Evolutionary conservation across 192 early-diverging fungal genomes (phyloP), one percentile per base, ranked within the genome.

Genomic region (Umbelopsis vinacea): DNA sequence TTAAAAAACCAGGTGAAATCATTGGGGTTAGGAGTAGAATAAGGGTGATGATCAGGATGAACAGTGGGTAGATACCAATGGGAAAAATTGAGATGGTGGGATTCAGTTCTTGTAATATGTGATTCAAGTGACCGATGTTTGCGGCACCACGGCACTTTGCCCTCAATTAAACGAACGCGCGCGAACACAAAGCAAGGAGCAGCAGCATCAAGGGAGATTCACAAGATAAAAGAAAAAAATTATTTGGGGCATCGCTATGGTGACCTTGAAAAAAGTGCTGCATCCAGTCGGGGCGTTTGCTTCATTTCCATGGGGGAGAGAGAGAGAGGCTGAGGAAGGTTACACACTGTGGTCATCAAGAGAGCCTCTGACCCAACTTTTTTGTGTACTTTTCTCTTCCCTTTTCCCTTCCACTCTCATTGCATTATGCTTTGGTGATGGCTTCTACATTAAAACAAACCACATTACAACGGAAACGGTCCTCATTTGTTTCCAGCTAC

Each of bases 221-320:
- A 29, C 29, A 29, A 29, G 29, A 15, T 21, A 60, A 35, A 33
- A 19, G 29, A 24, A 17, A 26, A 29, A 29, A 29, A 29, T 29
- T 2, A 24, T 4, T 35, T 60, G 55, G 55, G 15, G 55, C 55
- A 60, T 35, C 11, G 3, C 21, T 55, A 24, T 55, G 12, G 23
- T 60, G 55, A 60, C 55, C 55, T 60, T 60, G 55, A 60, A 60
- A 60, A 60, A 60, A 15, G 55, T 63, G 57, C 57, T 63, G 57
- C 57, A 43, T 43, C 6, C 11, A 63, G 55, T 29, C 26, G 55
- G 29, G 57, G 57, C 57, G 57, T 37, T 63, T 63, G 29, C 57
- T 37, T 63, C 57, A 63, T 2, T 29, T 63, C 19, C 26, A 19
- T 29, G 26, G 57, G 54, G 57, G 57, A 63, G 14, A 53, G 52